phyloP scores from a whole-genome alignment of 139 green algal species.

The Chlorella sp. region DNA sequence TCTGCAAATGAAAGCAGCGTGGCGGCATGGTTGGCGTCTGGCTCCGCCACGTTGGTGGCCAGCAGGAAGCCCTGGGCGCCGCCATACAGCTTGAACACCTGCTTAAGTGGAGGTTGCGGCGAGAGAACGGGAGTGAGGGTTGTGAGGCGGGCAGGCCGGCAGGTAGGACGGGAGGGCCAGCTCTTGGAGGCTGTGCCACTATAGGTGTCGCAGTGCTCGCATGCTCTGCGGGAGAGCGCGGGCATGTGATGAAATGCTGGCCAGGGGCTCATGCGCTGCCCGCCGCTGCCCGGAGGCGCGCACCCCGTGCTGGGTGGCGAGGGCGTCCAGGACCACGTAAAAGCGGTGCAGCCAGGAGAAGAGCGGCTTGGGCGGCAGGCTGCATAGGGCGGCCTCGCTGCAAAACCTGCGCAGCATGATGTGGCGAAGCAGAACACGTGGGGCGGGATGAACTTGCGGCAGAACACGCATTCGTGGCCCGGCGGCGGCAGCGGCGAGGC shows the following conservation, averaged over 20 bases:
- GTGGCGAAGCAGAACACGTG: too few species aligned
- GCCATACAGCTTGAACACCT: neutral
- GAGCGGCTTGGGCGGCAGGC: neutral
- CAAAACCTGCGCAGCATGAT: neutral
- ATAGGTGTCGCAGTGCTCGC: too few species aligned
- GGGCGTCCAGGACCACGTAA: neutral
- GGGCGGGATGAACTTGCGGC: too few species aligned
- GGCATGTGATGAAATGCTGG: too few species aligned
- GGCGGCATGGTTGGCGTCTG: neutral
- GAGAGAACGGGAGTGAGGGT: neutral
- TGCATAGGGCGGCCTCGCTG: neutral
- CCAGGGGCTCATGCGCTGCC: too few species aligned
- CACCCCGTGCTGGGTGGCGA: neutral
- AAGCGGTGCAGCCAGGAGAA: slow-evolving; percentile 6
- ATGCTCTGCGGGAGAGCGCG: too few species aligned
- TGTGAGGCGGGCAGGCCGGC: too few species aligned
- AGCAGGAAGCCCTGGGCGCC: neutral
- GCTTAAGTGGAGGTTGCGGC: neutral
- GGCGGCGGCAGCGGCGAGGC: neutral
- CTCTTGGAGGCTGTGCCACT: too few species aligned
- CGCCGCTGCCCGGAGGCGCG: too few species aligned
- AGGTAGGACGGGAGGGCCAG: too few species aligned
- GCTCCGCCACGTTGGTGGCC: neutral
- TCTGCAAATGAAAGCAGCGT: neutral
- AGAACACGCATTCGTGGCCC: neutral